Base-by-base conservation (phyloP, 116 monocot genomes). In the Papilionanthe hybrid region DNA sequence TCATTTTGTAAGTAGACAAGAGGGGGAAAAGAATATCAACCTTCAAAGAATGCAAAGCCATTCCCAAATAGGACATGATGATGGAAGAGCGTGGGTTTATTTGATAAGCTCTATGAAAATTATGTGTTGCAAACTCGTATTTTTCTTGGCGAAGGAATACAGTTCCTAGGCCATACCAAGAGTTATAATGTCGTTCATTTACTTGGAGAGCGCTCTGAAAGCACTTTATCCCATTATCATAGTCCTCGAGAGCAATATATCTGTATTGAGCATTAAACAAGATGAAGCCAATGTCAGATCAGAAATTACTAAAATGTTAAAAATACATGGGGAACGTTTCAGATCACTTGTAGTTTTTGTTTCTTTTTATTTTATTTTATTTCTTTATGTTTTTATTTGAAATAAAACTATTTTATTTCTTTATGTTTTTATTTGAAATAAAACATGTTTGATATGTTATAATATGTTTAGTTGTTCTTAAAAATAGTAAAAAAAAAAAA, bases 151-250 rank as follows among this genome's bases (percentile, higher is more conserved):
- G 93, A 56, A 99, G 95, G 82, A 90, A 95, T 12, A 93, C 84
- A 12, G 93, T 76, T 18, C 99, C 99, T 78, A 99, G 90, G 45
- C 99, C 99, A 86, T 99, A 99, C 99, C 99, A 99, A 11, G 95
- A 80, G 72, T 99, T 99, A 75, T 95, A 99, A 88, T 99, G 99
- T 42, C 99, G 87, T 77, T 94, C 99, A 85, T 99, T 93, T 42
- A 90, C 90, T 86, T 91, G 90, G 65, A 99, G 86, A 18, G 99
- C 95, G 81, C 79, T 89, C 50, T 92, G 95, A 75, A 92, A 99
- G 83, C 95, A 92, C 81, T 90, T 99, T 55, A 99, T 89, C 56
- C 92, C 95, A 86, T 90, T 95, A 49, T 99, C 99, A 86, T 87
- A 95, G 83, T 99, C 99, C 80, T 99, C 99, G 84, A 95, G 82